Conservation (phyloP, 257 asterid species). For the Coffea eugenioides region DNA sequence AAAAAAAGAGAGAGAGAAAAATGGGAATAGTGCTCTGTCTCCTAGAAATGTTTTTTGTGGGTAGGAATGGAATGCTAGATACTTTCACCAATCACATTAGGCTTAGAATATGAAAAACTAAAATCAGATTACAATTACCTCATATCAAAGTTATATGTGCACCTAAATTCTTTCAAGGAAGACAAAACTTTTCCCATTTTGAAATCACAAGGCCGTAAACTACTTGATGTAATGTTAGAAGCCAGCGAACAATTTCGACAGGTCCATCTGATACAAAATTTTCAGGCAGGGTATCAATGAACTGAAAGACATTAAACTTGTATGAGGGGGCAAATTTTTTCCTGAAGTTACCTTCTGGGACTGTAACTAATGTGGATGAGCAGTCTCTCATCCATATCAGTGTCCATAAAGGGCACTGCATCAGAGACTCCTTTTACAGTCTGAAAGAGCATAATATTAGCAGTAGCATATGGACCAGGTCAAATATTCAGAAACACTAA, state of each 20-base stretch:
- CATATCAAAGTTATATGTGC: conserved; percentile 69
- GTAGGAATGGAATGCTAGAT: background rate
- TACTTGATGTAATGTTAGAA: conserved; percentile 63
- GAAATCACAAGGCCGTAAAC: conserved; percentile 88
- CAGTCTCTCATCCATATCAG: conserved; percentile 63
- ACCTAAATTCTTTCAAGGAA: conserved; percentile 79
- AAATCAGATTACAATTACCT: conserved; percentile 38
- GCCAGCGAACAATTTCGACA: conserved; percentile 82
- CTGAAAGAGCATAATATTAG: conserved; percentile 39
- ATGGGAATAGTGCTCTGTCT: background rate
- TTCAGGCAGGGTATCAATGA: conserved; percentile 16
- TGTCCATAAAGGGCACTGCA: conserved; percentile 54
- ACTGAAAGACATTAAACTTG: background rate
- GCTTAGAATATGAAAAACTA: background rate
- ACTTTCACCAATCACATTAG: background rate
- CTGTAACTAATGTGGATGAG: conserved; percentile 85
- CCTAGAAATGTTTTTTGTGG: background rate
- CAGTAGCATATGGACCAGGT: conserved; percentile 4
- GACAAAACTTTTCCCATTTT: conserved; percentile 80
- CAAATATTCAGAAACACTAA: background rate
- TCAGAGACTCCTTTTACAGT: conserved; percentile 77
- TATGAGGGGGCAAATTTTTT: conserved; percentile 2
- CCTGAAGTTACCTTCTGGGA: conserved; percentile 71
- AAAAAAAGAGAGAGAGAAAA: conserved; percentile 8
- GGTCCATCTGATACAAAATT: conserved; percentile 64